Evolutionary conservation across 2,329 filamentous ascomycete genomes (phyloP).

Genomic region (Grosmannia clavigera): DNA sequence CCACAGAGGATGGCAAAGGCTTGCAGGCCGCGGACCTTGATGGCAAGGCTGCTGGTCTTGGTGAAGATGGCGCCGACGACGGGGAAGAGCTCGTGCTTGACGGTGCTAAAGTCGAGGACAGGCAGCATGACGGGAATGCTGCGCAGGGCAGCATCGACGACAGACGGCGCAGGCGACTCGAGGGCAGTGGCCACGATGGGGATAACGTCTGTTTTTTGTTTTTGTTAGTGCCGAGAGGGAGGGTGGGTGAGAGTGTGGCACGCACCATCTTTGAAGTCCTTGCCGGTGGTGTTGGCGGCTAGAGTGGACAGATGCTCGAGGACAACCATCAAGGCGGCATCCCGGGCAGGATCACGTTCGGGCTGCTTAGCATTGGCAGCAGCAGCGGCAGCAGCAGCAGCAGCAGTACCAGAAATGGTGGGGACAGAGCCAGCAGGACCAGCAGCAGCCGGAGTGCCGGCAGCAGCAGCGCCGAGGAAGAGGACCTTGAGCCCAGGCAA

Average conservation of each 20-base stretch:
- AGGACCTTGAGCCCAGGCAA: conserved; percentile 75
- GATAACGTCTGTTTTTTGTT: conserved; percentile 53
- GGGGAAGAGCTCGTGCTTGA: conserved; percentile 94
- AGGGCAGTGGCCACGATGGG: conserved; percentile 75
- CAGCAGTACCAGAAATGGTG: neutral
- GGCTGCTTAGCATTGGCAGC: conserved; percentile 33
- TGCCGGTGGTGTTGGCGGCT: conserved; percentile 70
- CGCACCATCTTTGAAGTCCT: conserved; percentile 87
- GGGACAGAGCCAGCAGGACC: neutral
- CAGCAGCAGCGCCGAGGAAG: conserved; percentile 45
- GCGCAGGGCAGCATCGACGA: conserved; percentile 76
- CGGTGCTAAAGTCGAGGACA: conserved; percentile 86
- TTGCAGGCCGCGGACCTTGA: conserved; percentile 86
- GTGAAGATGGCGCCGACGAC: conserved; percentile 83
- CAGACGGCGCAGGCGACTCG: conserved; percentile 76
- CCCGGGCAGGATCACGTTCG: conserved; percentile 71
- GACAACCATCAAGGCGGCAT: conserved; percentile 83
- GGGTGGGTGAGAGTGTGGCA: neutral
- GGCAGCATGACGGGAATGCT: conserved; percentile 71
- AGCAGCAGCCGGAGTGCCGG: neutral
- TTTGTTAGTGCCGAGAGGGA: neutral
- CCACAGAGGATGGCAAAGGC: conserved; percentile 86
- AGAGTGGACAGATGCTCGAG: conserved; percentile 71
- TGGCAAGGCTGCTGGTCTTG: conserved; percentile 82
- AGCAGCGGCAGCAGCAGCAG: neutral